A percentile compares a stretch with the other conserved stretches of the same genome.
These are phyloP conservation scores for Lithospermum erythrorhizon DNA, from an alignment of 257 asterid species.

Conservation along the genomic window DNA sequence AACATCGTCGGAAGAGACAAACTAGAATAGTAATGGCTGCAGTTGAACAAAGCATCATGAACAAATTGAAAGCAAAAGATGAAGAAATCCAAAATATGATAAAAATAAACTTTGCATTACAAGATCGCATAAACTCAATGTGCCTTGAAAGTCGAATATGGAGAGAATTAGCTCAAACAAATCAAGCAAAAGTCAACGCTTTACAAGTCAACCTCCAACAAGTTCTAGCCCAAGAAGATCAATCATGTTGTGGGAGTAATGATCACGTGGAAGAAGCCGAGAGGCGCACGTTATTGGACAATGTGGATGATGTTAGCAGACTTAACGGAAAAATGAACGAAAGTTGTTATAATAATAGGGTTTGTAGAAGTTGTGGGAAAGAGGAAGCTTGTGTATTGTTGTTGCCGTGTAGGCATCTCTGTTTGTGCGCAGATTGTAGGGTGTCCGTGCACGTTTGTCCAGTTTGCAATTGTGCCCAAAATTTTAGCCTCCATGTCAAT, in stretches of 20 bases:
- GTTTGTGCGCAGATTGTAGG: constrained; percentile 61
- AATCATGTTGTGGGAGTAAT: constrained; percentile 26
- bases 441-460: constrained; percentile 59
- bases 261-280: background rate
- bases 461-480: constrained; percentile 39
- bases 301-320: background rate
- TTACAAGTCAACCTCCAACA: constrained; percentile 19
- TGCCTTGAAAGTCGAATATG: constrained; percentile 21
- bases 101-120: constrained; percentile 17
- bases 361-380: constrained; percentile 65
- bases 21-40: constrained; percentile 12
- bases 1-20: constrained; percentile 12
- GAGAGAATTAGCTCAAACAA: constrained; percentile 21
- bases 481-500: constrained; percentile 60
- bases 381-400: constrained; percentile 66
- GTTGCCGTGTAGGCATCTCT: constrained; percentile 82
- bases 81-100: constrained; percentile 19
- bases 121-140: constrained; percentile 17
- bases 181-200: constrained; percentile 19
- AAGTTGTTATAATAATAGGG: constrained; percentile 8
- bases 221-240: constrained; percentile 14
- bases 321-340: no score
- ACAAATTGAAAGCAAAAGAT: constrained; percentile 20
- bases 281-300: background rate
- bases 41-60: constrained; percentile 11